Base-by-base conservation (phyloP, 306 rosid species). In the Cicer pinnatifidum region DNA sequence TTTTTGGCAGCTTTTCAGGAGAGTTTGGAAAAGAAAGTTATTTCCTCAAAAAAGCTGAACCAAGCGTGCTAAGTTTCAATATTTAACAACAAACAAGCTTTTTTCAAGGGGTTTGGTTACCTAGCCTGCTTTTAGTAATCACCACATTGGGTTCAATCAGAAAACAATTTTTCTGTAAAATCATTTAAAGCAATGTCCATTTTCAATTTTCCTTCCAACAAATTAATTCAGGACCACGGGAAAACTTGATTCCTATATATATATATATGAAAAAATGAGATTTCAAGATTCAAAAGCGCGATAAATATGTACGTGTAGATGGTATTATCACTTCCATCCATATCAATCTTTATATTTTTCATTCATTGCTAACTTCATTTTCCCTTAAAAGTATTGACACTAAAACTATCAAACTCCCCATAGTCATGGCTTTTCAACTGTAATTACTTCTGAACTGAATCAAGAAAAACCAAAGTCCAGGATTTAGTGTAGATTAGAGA, bases 41-140 rank as follows among this genome's bases (percentile, higher is more conserved):
- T 41, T 65, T 43, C 68, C 41, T 51, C 52, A 43, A 33, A 53
- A 41, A 9, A 35, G 8, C 35, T 44, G 51, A 76, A 28, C 60
- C 48, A 44, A 44, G 57, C 37, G 43, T 44, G 13, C 40, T 33
- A 76, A 71, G 67, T 50, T 57, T 44, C n/a, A 46, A 69, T 62
- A 44, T 41, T 65, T 63, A 50, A 67, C 20, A 59, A 67, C 3
- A 11, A 8, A 37, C 20, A 58, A 33, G 50, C 52, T 40, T 17
- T n/a, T n/a, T 52, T 9, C 20, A 54, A 41, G n/a, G 33, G 40
- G n/a, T 41, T 16, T 1, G 43, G 71, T 20, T 19, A 11, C 66
- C 80, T 20, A n/a, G 47, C 66, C 80, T 28, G 53, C 48, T 20
- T 57, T 48, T 38, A 67, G 50, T 71, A 67, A 67, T 13, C 41